Evolutionary conservation across 352 stramenopile genomes (phyloP).

Genomic region (Lagenidium giganteum): DNA sequence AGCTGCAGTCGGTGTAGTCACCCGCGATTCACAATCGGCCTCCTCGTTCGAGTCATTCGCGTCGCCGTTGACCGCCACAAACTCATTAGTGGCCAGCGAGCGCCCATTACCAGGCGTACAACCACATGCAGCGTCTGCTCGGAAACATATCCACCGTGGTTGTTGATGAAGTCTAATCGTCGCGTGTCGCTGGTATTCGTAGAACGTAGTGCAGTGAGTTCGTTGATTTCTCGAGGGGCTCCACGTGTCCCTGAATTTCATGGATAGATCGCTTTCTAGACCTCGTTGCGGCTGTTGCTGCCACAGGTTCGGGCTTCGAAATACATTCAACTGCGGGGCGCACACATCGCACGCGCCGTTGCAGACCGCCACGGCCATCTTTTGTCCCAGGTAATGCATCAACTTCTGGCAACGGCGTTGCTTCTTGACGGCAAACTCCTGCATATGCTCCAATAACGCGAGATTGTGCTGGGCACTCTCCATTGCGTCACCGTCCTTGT

Average conservation of each 20-base stretch:
- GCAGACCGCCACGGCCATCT: conserved; percentile 38
- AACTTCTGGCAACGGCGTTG: conserved; percentile 45
- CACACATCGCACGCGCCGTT: conserved; percentile 49
- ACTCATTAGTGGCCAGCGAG: conserved; percentile 33
- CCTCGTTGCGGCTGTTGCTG: not conserved
- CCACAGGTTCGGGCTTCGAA: conserved; percentile 17
- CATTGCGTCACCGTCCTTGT: conserved; percentile 10
- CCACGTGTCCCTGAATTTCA: not conserved
- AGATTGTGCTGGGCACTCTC: conserved; percentile 21
- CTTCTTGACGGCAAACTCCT: conserved; percentile 38
- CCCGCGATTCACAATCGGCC: too few species aligned
- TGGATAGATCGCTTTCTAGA: not conserved
- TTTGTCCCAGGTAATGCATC: conserved; percentile 50
- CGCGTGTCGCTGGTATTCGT: not conserved
- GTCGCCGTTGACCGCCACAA: conserved; percentile 56
- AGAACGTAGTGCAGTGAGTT: too few species aligned
- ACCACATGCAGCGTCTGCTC: conserved; percentile 43
- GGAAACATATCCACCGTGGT: conserved; percentile 32
- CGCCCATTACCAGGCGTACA: conserved; percentile 21
- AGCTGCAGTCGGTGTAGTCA: too few species aligned
- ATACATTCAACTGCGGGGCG: conserved; percentile 39
- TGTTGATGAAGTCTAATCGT: not conserved
- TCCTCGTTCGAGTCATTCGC: too few species aligned
- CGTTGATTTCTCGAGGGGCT: conserved; percentile 1
- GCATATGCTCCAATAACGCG: conserved; percentile 30